Percentiles rank a stretch among this genome's conserved stretches.
These are phyloP conservation scores for Gracilaria vermiculophylla DNA, from an alignment of 23 red algal species.

Conservation along the genomic window DNA sequence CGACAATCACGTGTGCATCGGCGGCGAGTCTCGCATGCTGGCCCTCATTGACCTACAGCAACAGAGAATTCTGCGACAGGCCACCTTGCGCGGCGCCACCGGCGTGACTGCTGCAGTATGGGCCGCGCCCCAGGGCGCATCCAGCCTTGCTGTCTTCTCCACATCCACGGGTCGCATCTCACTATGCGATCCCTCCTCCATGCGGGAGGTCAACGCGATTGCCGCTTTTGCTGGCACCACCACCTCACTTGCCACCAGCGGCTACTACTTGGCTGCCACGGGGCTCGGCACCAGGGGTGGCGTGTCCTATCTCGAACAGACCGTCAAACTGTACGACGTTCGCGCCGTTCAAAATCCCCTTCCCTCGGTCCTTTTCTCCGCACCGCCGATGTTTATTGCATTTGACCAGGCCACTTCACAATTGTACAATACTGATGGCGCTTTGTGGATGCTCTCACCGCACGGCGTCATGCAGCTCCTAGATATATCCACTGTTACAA, in stretches of 20 bases:
- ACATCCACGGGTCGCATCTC: conserved; percentile 72
- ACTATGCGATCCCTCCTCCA: conserved; percentile 59
- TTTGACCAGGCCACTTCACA: conserved; percentile 43
- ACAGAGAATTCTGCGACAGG: conserved; percentile 58
- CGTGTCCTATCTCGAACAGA: conserved; percentile 58
- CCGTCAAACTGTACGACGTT: conserved; percentile 66
- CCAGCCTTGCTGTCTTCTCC: conserved; percentile 52
- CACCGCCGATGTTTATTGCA: conserved; percentile 37
- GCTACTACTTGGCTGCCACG: conserved; percentile 59
- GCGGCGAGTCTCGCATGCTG: conserved; percentile 66
- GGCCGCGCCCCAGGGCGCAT: conserved; percentile 14
- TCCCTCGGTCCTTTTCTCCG: conserved; percentile 40
- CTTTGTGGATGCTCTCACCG: conserved; percentile 55
- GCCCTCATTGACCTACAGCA: conserved; percentile 54
- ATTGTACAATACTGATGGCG: conserved; percentile 29
- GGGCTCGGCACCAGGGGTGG: conserved; percentile 56
- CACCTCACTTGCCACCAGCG: conserved; percentile 43
- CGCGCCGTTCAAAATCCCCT: conserved; percentile 38
- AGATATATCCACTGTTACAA: conserved; percentile 50
- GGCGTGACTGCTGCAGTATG: conserved; percentile 47
- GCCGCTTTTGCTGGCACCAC: conserved; percentile 63
- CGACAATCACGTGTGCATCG: conserved; percentile 69
- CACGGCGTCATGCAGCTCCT: conserved; percentile 49
- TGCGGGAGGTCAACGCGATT: conserved; percentile 71
- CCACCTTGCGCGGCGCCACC: conserved; percentile 57